Evolutionary conservation across 257 asterid genomes (phyloP).

Genomic region (Nicotiana noctiflora): DNA sequence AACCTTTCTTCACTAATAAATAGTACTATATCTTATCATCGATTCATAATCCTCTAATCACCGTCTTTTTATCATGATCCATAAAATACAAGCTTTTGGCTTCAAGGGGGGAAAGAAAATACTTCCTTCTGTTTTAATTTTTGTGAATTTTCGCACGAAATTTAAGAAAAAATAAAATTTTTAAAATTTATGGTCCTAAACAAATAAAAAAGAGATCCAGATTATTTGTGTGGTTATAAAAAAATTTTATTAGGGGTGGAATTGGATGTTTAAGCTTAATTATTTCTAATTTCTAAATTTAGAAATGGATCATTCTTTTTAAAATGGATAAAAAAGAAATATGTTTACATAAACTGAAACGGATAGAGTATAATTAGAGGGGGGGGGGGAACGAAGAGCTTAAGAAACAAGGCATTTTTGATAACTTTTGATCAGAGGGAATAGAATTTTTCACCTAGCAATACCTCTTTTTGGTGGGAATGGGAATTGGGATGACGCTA

Average conservation of each 20-base stretch:
- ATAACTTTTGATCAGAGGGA: slow-evolving; percentile 10
- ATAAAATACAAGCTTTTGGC: slow-evolving; percentile 4
- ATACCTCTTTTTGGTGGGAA: neutral
- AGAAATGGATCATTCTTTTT: too few relatives aligned
- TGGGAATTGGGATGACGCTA: slow-evolving; percentile 21
- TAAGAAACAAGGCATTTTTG: slow-evolving; percentile 3
- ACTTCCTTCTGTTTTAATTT: too few relatives aligned
- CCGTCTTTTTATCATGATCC: neutral
- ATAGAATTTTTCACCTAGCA: neutral
- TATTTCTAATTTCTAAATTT: too few relatives aligned
- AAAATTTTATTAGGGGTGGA: too few relatives aligned
- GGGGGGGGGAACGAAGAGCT: neutral
- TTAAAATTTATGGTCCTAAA: too few relatives aligned
- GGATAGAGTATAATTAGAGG: neutral
- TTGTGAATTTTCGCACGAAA: too few relatives aligned
- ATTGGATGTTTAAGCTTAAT: too few relatives aligned
- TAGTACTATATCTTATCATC: neutral
- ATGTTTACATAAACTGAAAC: too few relatives aligned
- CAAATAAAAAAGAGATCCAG: too few relatives aligned
- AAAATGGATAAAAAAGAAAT: too few relatives aligned
- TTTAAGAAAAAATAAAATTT: too few relatives aligned
- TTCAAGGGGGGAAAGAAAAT: neutral
- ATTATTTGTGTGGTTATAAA: too few relatives aligned
- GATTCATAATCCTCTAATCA: neutral
- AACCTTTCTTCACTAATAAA: neutral